phyloP scores from a whole-genome alignment of 2,329 filamentous ascomycete species.

The Didymella keratinophila region DNA sequence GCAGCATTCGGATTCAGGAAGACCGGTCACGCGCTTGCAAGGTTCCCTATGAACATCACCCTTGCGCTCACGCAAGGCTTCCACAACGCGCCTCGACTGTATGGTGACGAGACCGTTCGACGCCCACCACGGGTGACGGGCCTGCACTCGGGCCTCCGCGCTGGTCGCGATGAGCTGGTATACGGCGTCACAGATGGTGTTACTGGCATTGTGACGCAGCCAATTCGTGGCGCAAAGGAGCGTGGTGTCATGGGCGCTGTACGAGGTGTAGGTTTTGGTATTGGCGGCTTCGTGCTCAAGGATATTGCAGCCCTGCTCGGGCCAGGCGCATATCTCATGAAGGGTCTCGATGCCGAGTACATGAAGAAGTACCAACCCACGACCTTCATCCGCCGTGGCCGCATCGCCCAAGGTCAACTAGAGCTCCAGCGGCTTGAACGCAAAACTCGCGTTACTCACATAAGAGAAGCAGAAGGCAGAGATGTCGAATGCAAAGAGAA shows the following conservation, averaged over 20 bases:
- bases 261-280: slow-evolving; percentile 65
- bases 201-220: slow-evolving; percentile 68
- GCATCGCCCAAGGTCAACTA: slow-evolving; percentile 64
- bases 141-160: slow-evolving; percentile 67
- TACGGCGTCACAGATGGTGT: slow-evolving; percentile 72
- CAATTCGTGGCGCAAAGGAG: slow-evolving; percentile 65
- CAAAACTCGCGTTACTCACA: slow-evolving; percentile 15
- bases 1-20: slow-evolving; percentile 62
- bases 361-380: slow-evolving; percentile 63
- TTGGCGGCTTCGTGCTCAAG: slow-evolving; percentile 71
- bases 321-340: slow-evolving; percentile 68
- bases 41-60: slow-evolving; percentile 67
- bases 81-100: slow-evolving; percentile 74
- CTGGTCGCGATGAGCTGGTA: slow-evolving; percentile 67
- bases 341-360: slow-evolving; percentile 69
- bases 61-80: slow-evolving; percentile 72
- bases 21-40: slow-evolving; percentile 61
- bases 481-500: slow-evolving; percentile 23
- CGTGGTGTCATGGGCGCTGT: slow-evolving; percentile 63
- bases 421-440: slow-evolving; percentile 37
- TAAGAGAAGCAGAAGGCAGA: slow-evolving; percentile 19
- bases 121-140: slow-evolving; percentile 70
- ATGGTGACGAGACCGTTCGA: slow-evolving; percentile 74
- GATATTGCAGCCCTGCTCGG: slow-evolving; percentile 68
- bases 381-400: slow-evolving; percentile 63